Conservation (phyloP, 202 grass and related monocot genomes). For the Brachypodium distachyon region DNA sequence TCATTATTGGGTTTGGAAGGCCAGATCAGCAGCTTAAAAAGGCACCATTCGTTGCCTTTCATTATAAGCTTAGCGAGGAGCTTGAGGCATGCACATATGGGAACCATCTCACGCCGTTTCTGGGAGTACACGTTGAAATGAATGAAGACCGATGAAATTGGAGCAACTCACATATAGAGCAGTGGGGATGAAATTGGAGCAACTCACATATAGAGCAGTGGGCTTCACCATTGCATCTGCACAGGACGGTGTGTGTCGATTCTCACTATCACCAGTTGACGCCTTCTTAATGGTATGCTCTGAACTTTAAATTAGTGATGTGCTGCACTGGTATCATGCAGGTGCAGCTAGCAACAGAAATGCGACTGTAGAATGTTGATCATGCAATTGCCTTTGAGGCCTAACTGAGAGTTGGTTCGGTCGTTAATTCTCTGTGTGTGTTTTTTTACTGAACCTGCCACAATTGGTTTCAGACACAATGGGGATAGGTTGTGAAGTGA, state of each 20-base stretch:
- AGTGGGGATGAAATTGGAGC: background rate
- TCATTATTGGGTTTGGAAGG: conserved; percentile 9
- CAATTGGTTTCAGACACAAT: background rate
- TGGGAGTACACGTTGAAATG: background rate
- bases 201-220: background rate
- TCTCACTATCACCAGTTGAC: background rate
- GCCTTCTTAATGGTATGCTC: background rate
- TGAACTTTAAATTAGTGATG: background rate
- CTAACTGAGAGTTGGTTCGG: background rate
- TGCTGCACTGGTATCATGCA: background rate
- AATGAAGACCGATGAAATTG: background rate
- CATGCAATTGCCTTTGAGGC: background rate
- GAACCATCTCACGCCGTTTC: background rate
- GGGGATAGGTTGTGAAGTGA: background rate
- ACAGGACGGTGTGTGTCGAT: background rate
- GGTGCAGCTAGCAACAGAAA: background rate
- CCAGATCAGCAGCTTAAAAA: conserved; percentile 8
- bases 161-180: background rate
- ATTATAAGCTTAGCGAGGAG: background rate
- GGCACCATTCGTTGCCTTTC: background rate
- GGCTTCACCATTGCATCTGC: background rate
- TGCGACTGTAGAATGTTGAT: background rate
- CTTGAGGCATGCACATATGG: conserved; percentile 2
- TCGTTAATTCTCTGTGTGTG: background rate
- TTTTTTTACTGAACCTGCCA: background rate